Conservation (phyloP, 2,329 filamentous ascomycete species). For the Xylariaceae sp. region DNA sequence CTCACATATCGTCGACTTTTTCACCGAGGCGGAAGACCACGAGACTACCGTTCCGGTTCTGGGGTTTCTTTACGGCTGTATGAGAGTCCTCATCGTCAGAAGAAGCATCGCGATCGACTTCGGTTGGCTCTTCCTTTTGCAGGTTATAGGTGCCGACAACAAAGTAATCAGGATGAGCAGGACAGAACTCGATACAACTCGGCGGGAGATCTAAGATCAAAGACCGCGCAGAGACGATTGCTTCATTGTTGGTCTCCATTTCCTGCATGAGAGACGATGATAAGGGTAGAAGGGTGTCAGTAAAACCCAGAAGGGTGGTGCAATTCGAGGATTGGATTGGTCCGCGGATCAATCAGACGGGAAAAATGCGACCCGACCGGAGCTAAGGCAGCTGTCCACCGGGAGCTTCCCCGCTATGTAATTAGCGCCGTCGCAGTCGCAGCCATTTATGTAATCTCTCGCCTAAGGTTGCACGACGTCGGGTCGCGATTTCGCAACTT, state of each 20-base stretch:
- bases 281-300: background rate
- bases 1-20: conserved; percentile 48
- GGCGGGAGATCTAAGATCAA: conserved; percentile 61
- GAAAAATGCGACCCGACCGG: background rate
- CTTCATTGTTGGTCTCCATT: conserved; percentile 13
- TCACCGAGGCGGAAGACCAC: conserved; percentile 57
- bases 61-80: conserved; percentile 34
- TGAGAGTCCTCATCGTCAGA: conserved; percentile 23
- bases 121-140: conserved; percentile 41
- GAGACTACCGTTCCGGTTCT: conserved; percentile 68
- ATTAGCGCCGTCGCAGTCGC: background rate
- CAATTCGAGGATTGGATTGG: too few relatives aligned
- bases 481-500: too few relatives aligned
- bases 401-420: background rate
- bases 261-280: background rate
- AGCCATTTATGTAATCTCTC: background rate
- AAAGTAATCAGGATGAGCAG: conserved; percentile 57
- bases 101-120: conserved; percentile 14
- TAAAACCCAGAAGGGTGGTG: too few relatives aligned
- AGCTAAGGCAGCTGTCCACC: background rate
- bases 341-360: background rate
- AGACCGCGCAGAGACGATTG: conserved; percentile 42
- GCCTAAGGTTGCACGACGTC: background rate
- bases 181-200: conserved; percentile 72
- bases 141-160: conserved; percentile 83